Conservation (phyloP, 1,284 basidiomycete genomes). For the Apiotrichum mycotoxinovorans region DNA sequence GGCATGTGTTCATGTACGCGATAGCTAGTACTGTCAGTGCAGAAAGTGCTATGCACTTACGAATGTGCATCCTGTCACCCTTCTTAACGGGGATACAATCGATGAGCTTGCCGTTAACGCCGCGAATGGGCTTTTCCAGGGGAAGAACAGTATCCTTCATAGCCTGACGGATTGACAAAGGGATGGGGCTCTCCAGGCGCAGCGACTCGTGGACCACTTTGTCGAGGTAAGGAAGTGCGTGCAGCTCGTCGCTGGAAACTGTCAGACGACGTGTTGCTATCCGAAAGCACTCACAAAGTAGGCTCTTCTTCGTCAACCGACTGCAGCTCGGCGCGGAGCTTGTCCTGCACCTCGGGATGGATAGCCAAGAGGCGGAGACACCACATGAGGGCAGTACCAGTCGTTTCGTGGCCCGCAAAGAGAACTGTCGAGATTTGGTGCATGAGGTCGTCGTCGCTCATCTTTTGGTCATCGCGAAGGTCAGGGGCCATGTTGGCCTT, state of each 20-base stretch:
- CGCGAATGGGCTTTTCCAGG: slow-evolving; percentile 50
- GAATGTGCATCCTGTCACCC: slow-evolving; percentile 39
- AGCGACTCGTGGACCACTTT: slow-evolving; percentile 66
- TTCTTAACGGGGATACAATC: slow-evolving; percentile 35
- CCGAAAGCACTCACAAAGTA: background rate
- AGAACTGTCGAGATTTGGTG: slow-evolving; percentile 75
- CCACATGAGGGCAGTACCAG: slow-evolving; percentile 57
- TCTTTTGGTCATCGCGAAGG: slow-evolving; percentile 55
- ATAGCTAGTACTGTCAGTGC: slow-evolving; percentile 45
- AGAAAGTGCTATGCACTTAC: slow-evolving; percentile 52
- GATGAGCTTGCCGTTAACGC: slow-evolving; percentile 48
- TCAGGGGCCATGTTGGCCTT: slow-evolving; percentile 60
- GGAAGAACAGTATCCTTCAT: slow-evolving; percentile 62
- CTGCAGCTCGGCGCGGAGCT: slow-evolving; percentile 58
- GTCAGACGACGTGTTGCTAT: no score
- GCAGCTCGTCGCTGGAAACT: slow-evolving; percentile 36
- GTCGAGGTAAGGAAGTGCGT: slow-evolving; percentile 57
- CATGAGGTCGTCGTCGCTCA: slow-evolving; percentile 64
- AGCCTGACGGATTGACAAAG: slow-evolving; percentile 43
- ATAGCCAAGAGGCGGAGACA: slow-evolving; percentile 55
- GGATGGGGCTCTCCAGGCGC: slow-evolving; percentile 63
- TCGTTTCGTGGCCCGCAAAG: slow-evolving; percentile 69
- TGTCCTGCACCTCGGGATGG: slow-evolving; percentile 56
- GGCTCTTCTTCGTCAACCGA: slow-evolving; percentile 14
- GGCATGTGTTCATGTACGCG: slow-evolving; percentile 59